Evolutionary conservation across 257 asterid genomes (phyloP), one percentile per base, ranked within the genome.

Genomic region (Plantago ovata): DNA sequence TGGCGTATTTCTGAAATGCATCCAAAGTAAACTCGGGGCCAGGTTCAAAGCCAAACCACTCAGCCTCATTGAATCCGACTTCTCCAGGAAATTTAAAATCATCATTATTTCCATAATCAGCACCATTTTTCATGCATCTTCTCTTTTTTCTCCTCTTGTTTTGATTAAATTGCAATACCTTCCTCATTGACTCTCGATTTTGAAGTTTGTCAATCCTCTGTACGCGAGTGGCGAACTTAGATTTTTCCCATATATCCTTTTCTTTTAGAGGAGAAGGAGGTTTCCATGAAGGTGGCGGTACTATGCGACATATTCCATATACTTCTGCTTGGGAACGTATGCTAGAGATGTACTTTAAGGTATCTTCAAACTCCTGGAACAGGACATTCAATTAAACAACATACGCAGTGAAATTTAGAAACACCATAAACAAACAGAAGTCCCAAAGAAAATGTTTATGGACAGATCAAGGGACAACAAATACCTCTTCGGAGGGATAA

Each of bases 271-370:
- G 95, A 54, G 94, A 92, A 22, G 95, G 95, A 62, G 97, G 95
- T 77, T 75, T 86, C 98, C 97, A 92, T 21, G 97, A 84, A 54
- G 94, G 80, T 61, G 98, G 98, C 44, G 97, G 95, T 55, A 92
- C 95, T 58, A 92, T 88, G 68, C 98, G 98, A 77, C 98, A 92
- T 66, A 92, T 86, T 28, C 98, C 98, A 66, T 84, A 84, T 13
- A 61, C 53, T 80, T 92, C 95, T 39, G 97, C 98, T 74, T 88
- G 72, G 21, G 86, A 41, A 9, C 97, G 95, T 70, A 92, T 86
- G 52, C 91, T 92, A 60, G 90, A 79, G 58, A 92, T 84, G 75
- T 82, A 92, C 38, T 83, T 84, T 62, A 88, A 66, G 58, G 97
- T 79, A 68, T 92, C 96, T 73, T 82, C 86, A 63, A 88, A 92